phyloP scores from a whole-genome alignment of 2,329 filamentous ascomycete species.

The Simplicillium aogashimaense region DNA sequence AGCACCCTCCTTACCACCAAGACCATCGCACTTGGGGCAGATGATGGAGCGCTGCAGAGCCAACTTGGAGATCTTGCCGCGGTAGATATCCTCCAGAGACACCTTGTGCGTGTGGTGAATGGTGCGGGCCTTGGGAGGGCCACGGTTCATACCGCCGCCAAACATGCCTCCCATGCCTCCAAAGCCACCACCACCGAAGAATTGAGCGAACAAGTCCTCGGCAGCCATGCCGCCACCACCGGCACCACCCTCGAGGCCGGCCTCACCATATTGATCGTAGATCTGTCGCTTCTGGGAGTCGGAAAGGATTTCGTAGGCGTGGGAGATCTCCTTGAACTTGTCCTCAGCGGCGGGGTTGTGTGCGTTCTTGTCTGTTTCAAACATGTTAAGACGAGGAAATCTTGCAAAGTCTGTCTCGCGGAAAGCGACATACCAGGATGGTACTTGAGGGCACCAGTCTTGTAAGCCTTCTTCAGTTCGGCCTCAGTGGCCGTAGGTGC shows the following conservation, averaged over 20 bases:
- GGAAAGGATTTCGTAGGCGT: conserved; percentile 90
- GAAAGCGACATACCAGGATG: conserved; percentile 58
- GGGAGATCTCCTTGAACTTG: conserved; percentile 96
- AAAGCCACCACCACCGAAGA: conserved; percentile 74
- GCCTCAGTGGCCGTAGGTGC: conserved; percentile 69
- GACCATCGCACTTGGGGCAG: conserved; percentile 86
- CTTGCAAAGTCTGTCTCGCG: background rate
- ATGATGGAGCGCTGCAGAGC: conserved; percentile 96
- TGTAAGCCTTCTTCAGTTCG: conserved; percentile 88
- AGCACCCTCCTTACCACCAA: conserved; percentile 95
- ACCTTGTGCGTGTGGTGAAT: conserved; percentile 99
- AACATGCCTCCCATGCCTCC: conserved; percentile 63
- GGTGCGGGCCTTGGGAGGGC: conserved; percentile 80
- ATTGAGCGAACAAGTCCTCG: conserved; percentile 93
- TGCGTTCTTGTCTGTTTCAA: conserved; percentile 75
- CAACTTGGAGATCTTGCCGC: conserved; percentile 94
- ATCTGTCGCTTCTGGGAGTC: conserved; percentile 84
- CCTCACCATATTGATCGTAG: conserved; percentile 97
- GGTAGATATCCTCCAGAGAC: conserved; percentile 94
- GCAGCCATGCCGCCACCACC: conserved; percentile 80
- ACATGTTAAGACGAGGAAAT: conserved; percentile 8
- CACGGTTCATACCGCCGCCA: conserved; percentile 63
- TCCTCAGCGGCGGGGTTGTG: conserved; percentile 88
- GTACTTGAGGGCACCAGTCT: conserved; percentile 71
- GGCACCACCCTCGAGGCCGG: conserved; percentile 82